phyloP scores from a whole-genome alignment of 179 eudicot species.

The Silene coronaria region DNA sequence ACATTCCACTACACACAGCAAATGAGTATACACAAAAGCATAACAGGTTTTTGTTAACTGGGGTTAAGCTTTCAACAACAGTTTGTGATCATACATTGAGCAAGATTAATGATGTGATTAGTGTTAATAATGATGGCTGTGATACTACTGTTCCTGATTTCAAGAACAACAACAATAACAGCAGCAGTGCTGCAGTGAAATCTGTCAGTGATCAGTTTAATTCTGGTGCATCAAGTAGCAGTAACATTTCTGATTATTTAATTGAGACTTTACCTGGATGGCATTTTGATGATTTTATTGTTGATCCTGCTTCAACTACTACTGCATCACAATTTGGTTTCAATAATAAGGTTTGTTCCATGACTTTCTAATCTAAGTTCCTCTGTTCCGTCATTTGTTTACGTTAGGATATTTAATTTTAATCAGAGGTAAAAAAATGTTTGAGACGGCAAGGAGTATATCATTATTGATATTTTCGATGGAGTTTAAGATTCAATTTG shows the following conservation, averaged over 20 bases:
- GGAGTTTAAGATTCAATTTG: too few species aligned
- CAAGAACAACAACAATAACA: constrained; percentile 1
- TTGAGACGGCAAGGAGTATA: too few species aligned
- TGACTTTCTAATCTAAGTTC: not conserved
- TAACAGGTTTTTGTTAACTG: constrained; percentile 63
- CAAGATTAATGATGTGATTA: not conserved
- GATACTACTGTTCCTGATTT: constrained; percentile 39
- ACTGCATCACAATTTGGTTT: constrained; percentile 26
- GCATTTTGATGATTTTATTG: constrained; percentile 71
- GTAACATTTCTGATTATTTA: constrained; percentile 71
- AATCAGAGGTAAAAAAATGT: too few species aligned
- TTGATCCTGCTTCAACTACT: constrained; percentile 39
- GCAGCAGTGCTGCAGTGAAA: not conserved
- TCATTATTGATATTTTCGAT: too few species aligned
- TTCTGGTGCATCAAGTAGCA: constrained; percentile 36
- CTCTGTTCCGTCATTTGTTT: not conserved
- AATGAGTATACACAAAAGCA: constrained; percentile 65
- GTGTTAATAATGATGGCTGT: constrained; percentile 8
- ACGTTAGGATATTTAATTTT: too few species aligned
- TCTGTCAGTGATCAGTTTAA: constrained; percentile 15
- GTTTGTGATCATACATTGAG: not conserved
- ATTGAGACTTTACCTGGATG: constrained; percentile 78
- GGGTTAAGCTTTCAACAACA: constrained; percentile 52
- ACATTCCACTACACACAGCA: constrained; percentile 63
- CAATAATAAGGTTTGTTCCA: constrained; percentile 45